Base-by-base conservation (phyloP, 2,329 filamentous ascomycete species). In the Chalaropsis thielavioides region DNA sequence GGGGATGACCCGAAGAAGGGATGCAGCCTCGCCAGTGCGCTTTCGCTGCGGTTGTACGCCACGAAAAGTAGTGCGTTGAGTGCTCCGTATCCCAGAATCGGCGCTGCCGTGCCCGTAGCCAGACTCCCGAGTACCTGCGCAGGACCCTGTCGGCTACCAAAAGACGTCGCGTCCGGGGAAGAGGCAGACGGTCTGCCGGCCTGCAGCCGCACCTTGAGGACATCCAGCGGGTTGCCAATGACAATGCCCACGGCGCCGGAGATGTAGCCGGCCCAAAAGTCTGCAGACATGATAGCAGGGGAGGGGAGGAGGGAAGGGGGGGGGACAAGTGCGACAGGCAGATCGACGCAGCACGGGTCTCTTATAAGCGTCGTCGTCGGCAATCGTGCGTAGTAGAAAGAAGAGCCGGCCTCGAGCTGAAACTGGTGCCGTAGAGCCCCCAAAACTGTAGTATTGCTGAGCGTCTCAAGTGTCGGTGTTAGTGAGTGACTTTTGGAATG, bases 181-280 rank as follows among this genome's bases (percentile, higher is more conserved):
- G 46, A 49, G 46, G 2, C 46, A 15, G 46, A 13, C 46, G 10
- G 63, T 31, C 31, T 65, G 65, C 70, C 68, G 65, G 89, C 87
- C 79, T 97, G 92, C 1, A 95, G 78, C 49, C 86, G 87, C 63
- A 77, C 71, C 69, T 81, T 79, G 71, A 78, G 74, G 22, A 91
- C 76, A 72, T 92, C 88, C 3, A 96, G 79, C 2, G 91, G 90
- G 71, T 96, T 96, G 68, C 92, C 91, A 67, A 96, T 87, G 60
- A 95, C 77, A 70, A 96, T 96, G 58, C 90, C 89, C 61, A 87
- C 80, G 66, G 88, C 90, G 63, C 92, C 92, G 72, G 88, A 92
- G 68, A 94, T 76, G 75, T 96, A 96, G 71, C 92, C 91, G 66
- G 92, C 89, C 89, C 89, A 95, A 75, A 96, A 96, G 73, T 96